Evolutionary conservation across 768 basidiomycete genomes (phyloP), one percentile per base, ranked within the genome.

Genomic region (Boletus eberwhitei): DNA sequence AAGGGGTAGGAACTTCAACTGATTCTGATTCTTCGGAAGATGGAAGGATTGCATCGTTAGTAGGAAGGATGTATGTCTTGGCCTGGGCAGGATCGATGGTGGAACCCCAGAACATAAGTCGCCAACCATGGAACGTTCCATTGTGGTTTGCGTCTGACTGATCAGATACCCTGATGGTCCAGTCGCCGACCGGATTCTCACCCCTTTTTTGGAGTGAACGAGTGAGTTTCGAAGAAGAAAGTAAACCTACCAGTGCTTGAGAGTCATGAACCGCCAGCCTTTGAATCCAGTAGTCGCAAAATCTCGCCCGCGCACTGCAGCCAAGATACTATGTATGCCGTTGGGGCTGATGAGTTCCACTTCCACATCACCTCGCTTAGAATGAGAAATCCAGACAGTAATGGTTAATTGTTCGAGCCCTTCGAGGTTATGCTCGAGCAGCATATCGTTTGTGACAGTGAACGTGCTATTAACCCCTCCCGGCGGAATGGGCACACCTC

Each of bases 231-330:
- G 43, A 19, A 45, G 53, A 12, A 22, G 59, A 54, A 2, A 37
- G 32, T 24, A 9, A 50, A 50, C 71, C 22, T 54, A 95, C 96
- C 97, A 99, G 65, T 99, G 97, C 72, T 99, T 99, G 52, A 98
- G 82, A 32, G 85, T 84, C 94, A 98, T 98, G 69, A 99, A 99
- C n/a, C 81, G 87, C 97, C 97, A 99, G 1, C 92, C 95, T n/a
- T 83, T 83, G 69, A 80, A 96, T 9, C 97, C 96, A 9, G 77
- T 79, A 5, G 64, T 69, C 17, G 80, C 85, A 36, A 68, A 68
- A 66, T 99, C 97, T 13, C 76, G 76, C 34, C 75, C 64, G 57
- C 97, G 82, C 53, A 77, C 78, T 19, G 84, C 83, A 21, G 88
- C 95, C 38, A 99, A 73, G 14, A 98, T 77, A 66, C 93, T 97